These are phyloP conservation scores for Picea sitchensis DNA, from an alignment of 75 land plant genomes.

Conservation along the genomic window DNA sequence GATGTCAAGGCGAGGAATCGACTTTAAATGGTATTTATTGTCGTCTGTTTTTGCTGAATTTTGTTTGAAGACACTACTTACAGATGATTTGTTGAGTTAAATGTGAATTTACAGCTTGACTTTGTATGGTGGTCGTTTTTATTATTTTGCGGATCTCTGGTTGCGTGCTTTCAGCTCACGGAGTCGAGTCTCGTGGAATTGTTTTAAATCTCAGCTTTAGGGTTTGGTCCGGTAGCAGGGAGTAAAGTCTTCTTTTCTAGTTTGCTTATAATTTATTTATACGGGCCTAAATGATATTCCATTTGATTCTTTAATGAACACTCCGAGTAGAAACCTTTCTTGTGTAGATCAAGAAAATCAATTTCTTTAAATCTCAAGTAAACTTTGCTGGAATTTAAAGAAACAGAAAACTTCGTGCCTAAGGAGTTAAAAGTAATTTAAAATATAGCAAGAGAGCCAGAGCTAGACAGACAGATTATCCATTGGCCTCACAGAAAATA, in stretches of 20 bases:
- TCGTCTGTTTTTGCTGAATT: background rate
- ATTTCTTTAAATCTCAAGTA: background rate
- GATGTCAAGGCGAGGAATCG: background rate
- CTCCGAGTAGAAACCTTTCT: too few species aligned
- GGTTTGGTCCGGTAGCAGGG: background rate
- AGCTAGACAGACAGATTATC: background rate
- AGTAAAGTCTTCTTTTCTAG: background rate
- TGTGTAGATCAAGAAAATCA: too few species aligned
- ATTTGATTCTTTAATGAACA: background rate
- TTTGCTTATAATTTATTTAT: background rate
- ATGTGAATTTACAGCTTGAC: too few species aligned
- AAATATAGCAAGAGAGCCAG: background rate
- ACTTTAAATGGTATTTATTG: slow-evolving; percentile 4
- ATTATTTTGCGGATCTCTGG: background rate
- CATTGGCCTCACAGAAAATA: background rate
- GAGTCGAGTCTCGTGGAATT: too few species aligned
- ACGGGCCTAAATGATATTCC: background rate
- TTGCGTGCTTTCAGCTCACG: background rate
- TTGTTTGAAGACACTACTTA: background rate
- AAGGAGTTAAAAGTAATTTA: background rate
- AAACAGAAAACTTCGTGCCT: background rate
- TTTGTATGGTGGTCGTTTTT: background rate
- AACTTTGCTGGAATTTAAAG: background rate
- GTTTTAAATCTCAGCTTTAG: background rate
- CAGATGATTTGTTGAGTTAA: background rate